Evolutionary conservation across 139 green algal species (phyloP), one percentile per base, ranked within the genome.

Genomic region (Eudorina sp.): DNA sequence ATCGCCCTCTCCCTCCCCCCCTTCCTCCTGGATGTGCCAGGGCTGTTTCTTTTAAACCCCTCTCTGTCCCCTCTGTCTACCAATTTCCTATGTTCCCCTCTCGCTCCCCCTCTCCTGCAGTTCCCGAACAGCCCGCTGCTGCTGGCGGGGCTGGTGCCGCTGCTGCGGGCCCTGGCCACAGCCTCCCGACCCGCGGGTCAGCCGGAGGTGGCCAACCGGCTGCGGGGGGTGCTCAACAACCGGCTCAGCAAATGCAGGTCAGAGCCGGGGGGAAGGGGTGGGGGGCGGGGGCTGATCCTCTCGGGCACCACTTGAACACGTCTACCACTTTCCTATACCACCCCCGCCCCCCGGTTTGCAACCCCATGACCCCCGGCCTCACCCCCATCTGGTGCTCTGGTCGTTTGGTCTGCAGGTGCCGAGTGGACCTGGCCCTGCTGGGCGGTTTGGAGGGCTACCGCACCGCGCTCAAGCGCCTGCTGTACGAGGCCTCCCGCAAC

Each of bases 401-500:
- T n/a, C n/a, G n/a, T n/a, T n/a, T n/a, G n/a, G n/a, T 16, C 19
- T 31, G 3, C 80, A 86, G 62, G 80, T 51, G 25, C 80, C 36
- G 19, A 13, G 8, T 66, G 62, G 80, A 86, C 80, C 13, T 66
- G n/a, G n/a, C 62, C 9, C n/a, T 27, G 16, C 60, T 86, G 62
- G 80, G 62, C 62, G 80, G 80, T 25, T 7, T 51, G n/a, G 62
- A 86, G 46, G 80, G 62, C 60, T 86, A 86, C 45, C 14, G n/a
- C 18, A 46, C 4, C n/a, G 19, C n/a, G 4, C 80, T 86, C 21
- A 90, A 85, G 83, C 88, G 90, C n/a, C 62, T 89, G 18, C 62
- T 96, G 53, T 95, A 95, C 68, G 89, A 93, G 36, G 91, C 94
- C n/a, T 95, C 91, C 0, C 88, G 94, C 16, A 77, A 84, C 8